A percentile compares a stretch with the other conserved stretches of the same genome.
Evolutionary conservation across 257 asterid species (phyloP).

Genomic region (Salvia splendens): DNA sequence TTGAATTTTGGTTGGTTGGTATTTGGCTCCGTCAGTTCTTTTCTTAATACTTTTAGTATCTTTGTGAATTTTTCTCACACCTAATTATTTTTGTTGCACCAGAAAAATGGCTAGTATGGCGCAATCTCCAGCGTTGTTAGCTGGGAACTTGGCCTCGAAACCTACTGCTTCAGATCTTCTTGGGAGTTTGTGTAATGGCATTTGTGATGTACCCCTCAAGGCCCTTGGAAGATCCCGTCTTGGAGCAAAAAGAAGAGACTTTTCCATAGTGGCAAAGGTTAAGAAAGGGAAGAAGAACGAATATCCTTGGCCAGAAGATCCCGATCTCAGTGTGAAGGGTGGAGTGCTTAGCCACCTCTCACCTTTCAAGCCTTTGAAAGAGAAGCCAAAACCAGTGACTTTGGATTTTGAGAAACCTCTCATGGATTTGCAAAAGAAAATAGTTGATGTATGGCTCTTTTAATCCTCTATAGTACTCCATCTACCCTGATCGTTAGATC

Average conservation of each 20-base stretch:
- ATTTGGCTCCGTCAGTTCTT: neutral
- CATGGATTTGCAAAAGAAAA: conserved; percentile 72
- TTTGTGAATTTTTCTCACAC: conserved; percentile 17
- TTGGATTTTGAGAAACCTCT: conserved; percentile 94
- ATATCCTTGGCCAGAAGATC: conserved; percentile 82
- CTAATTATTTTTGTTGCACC: conserved; percentile 30
- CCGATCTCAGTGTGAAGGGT: conserved; percentile 87
- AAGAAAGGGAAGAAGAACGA: conserved; percentile 75
- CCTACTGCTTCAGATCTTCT: conserved; percentile 75
- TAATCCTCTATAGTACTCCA: neutral
- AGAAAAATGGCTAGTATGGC: conserved; percentile 59
- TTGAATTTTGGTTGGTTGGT: conserved; percentile 2
- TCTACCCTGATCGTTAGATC: neutral
- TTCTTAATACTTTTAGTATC: neutral
- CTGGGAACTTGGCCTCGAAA: conserved; percentile 58
- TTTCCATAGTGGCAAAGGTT: conserved; percentile 60
- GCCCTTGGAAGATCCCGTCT: conserved; percentile 59
- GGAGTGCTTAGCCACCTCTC: conserved; percentile 89
- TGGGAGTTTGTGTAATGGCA: conserved; percentile 64
- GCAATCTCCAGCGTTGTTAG: conserved; percentile 58
- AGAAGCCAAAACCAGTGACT: conserved; percentile 88
- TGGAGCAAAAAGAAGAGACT: conserved; percentile 55
- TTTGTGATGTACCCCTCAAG: conserved; percentile 68
- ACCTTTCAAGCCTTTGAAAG: conserved; percentile 87
- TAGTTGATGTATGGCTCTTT: conserved; percentile 60